Evolutionary conservation across 306 rosid genomes (phyloP).

Genomic region (Abrus precatorius): DNA sequence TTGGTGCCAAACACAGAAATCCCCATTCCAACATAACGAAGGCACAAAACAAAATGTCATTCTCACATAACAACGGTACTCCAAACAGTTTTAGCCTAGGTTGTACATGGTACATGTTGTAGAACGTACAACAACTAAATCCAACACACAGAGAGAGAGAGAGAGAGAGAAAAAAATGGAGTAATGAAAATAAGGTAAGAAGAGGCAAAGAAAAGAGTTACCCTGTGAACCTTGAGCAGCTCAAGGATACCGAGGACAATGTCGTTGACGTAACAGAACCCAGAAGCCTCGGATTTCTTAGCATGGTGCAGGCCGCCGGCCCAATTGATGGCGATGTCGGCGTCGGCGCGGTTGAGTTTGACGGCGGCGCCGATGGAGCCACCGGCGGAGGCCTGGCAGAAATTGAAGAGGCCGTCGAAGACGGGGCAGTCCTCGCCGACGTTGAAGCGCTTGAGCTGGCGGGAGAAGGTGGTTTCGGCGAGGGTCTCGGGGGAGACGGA

Average conservation of each 20-base stretch:
- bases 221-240: constrained; percentile 92
- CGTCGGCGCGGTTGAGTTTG: constrained; percentile 74
- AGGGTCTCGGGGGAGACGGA: constrained; percentile 69
- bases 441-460: constrained; percentile 81
- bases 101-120: neutral
- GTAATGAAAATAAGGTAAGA: neutral
- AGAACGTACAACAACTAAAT: no score
- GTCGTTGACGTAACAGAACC: constrained; percentile 91
- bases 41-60: constrained; percentile 4
- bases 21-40: neutral
- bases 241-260: constrained; percentile 92
- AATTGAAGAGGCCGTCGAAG: constrained; percentile 75
- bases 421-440: constrained; percentile 89
- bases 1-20: constrained; percentile 16
- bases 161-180: neutral
- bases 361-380: constrained; percentile 89
- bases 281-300: constrained; percentile 90
- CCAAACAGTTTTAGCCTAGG: neutral
- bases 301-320: constrained; percentile 90
- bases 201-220: constrained; percentile 19
- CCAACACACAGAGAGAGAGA: no score
- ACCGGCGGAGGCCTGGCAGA: constrained; percentile 83
- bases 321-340: constrained; percentile 82
- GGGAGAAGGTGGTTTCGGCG: constrained; percentile 55
- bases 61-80: neutral